phyloP scores from a whole-genome alignment of 371 early-diverging fungal genomes.

The Actinomucor elegans region DNA sequence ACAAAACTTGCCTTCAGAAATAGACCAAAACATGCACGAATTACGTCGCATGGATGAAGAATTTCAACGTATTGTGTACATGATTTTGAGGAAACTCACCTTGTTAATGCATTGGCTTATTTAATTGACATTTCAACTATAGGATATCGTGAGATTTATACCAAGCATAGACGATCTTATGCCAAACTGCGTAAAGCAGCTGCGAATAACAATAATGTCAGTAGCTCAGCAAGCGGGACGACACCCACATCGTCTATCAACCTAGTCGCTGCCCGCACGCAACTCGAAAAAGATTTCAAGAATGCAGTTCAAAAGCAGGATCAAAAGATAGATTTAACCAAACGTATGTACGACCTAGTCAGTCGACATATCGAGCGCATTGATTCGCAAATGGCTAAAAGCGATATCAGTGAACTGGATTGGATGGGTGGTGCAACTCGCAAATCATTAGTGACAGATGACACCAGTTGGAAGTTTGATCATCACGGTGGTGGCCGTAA shows the following conservation, averaged over 20 bases:
- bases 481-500: conserved; percentile 1
- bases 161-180: conserved; percentile 19
- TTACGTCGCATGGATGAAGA: conserved; percentile 56
- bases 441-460: neutral
- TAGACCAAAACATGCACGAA: conserved; percentile 57
- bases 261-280: conserved; percentile 24
- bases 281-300: conserved; percentile 47
- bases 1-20: conserved; percentile 50
- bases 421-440: conserved; percentile 25
- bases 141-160: conserved; percentile 26
- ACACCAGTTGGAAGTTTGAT: conserved; percentile 9
- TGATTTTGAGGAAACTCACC: neutral
- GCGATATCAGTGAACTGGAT: conserved; percentile 31
- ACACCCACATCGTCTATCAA: conserved; percentile 14
- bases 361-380: conserved; percentile 52
- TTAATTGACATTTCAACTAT: neutral
- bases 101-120: neutral
- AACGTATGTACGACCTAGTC: conserved; percentile 51
- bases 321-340: conserved; percentile 49
- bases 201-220: neutral
- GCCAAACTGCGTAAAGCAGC: conserved; percentile 12
- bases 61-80: conserved; percentile 33
- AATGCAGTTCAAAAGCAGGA: conserved; percentile 50
- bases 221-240: neutral
- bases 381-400: conserved; percentile 49